Conservation (phyloP, 2,329 filamentous ascomycete species). For the Neurospora crassa region DNA sequence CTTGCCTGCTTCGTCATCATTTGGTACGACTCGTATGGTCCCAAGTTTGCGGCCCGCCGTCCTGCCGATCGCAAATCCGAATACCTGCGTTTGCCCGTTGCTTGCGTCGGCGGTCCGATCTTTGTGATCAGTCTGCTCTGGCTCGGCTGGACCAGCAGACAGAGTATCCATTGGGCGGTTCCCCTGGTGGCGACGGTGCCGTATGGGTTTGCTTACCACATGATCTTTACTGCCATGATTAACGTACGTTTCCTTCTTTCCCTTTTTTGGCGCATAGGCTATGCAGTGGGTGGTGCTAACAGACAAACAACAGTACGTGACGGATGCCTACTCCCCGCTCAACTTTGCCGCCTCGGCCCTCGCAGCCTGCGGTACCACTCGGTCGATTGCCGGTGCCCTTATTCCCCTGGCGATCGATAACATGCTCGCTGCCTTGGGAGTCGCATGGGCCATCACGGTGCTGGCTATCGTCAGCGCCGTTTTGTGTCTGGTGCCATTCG, state of each 20-base stretch:
- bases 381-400: constrained; percentile 18
- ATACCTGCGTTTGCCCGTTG: constrained; percentile 21
- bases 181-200: constrained; percentile 19
- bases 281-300: not conserved
- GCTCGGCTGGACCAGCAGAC: constrained; percentile 20
- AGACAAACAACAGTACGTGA: constrained; percentile 10
- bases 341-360: constrained; percentile 21
- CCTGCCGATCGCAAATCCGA: constrained; percentile 16
- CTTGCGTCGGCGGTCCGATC: constrained; percentile 17
- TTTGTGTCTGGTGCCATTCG: constrained; percentile 39
- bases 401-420: constrained; percentile 18
- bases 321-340: constrained; percentile 17
- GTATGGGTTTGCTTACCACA: constrained; percentile 20
- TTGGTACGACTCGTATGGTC: constrained; percentile 16
- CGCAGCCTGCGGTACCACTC: constrained; percentile 17
- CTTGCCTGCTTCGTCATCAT: constrained; percentile 12
- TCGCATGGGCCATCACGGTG: constrained; percentile 33
- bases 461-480: constrained; percentile 36
- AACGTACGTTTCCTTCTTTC: constrained; percentile 10
- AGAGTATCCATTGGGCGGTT: constrained; percentile 19
- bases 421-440: constrained; percentile 19
- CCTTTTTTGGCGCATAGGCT: no score
- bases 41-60: constrained; percentile 12
- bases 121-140: constrained; percentile 21
- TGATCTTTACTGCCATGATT: constrained; percentile 21